phyloP scores from a whole-genome alignment of 345 rosid species.

The Aethionema arabicum region DNA sequence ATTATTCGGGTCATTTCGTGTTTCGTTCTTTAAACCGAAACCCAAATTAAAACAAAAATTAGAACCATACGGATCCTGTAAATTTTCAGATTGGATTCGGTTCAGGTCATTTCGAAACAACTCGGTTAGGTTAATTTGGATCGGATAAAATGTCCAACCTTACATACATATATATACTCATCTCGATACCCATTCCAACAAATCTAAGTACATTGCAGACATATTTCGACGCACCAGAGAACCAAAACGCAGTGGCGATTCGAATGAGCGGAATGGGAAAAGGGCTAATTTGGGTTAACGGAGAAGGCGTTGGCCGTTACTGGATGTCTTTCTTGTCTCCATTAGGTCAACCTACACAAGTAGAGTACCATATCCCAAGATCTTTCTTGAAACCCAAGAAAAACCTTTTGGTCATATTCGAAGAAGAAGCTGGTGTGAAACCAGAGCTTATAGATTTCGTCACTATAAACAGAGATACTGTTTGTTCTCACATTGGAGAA shows the following conservation, averaged over 20 bases:
- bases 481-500: constrained; percentile 63
- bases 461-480: constrained; percentile 61
- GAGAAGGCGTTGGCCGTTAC: constrained; percentile 76
- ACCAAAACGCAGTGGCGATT: constrained; percentile 53
- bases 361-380: constrained; percentile 88
- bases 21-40: no score
- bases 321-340: constrained; percentile 80
- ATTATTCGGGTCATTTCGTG: no score
- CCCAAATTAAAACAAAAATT: background rate
- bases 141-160: no score
- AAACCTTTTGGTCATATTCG: constrained; percentile 68
- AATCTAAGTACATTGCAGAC: constrained; percentile 43
- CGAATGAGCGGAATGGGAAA: constrained; percentile 65
- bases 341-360: constrained; percentile 60
- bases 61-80: background rate
- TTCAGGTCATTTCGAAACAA: no score
- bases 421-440: constrained; percentile 57
- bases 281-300: constrained; percentile 87
- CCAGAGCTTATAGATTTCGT: constrained; percentile 60
- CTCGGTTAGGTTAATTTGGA: no score
- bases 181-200: background rate
- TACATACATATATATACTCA: no score
- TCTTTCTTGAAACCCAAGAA: constrained; percentile 59
- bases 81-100: no score
- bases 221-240: constrained; percentile 68